Evolutionary conservation across 805 yeast species (phyloP), one percentile per base, ranked within the genome.

Genomic region (Saccharomyces kudriavzevii): DNA sequence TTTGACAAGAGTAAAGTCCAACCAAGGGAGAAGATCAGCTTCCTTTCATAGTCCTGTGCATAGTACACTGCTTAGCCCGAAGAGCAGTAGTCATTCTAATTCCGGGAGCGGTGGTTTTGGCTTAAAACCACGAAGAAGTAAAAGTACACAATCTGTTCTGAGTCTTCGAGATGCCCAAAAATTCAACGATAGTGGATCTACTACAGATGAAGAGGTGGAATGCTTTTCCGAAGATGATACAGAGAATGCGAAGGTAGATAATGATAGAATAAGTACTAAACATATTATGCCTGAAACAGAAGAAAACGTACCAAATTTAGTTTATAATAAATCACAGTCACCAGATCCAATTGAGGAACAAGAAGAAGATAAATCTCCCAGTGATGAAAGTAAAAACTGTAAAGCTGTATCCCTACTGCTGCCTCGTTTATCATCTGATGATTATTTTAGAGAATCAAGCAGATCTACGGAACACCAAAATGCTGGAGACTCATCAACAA

Each of bases 181-280:
- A 45, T 54, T 60, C 22, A 63, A 66, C 49, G 52, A 54, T 25
- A 60, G 52, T 35, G 66, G 58, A 47, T 65, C 63, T 30, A 57
- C 62, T 17, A 58, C 63, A 4, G 77, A 71, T 51, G 77, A 73
- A 49, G 77, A 73, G 54, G 78, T 71, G 1, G 78, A 75, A 17
- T 64, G 67, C n/a, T 72, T 73, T 54, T 71, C 74, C 70, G 70
- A 70, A 53, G 74, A 66, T 40, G 62, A 57, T 17, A 60, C 53
- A n/a, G 56, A 54, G 2, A 49, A 47, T 24, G 48, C 28, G 28
- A 51, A 49, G 26, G 50, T 49, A 17, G 45, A 49, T 8, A 46
- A 31, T 13, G 47, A 11, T 35, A 46, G 24, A 24, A 30, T n/a
- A 4, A 45, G 27, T 17, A 46, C 46, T n/a, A 40, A 53, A 46